Base-by-base conservation (phyloP, 257 asterid genomes). In the Echium plantagineum region DNA sequence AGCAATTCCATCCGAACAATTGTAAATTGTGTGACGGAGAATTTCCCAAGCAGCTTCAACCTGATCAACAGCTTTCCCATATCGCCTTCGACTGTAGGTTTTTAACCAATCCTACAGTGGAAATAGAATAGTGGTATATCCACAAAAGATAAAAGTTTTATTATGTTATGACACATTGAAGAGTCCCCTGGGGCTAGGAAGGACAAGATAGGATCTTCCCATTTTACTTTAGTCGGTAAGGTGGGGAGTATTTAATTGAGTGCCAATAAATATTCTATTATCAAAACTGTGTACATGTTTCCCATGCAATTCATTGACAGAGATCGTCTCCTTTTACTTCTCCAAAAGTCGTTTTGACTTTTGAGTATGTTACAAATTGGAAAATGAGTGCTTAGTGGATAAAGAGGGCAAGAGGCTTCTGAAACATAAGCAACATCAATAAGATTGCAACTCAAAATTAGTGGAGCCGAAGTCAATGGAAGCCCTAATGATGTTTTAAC, bases 1-100 rank as follows among this genome's bases (percentile, higher is more conserved):
- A 65, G 96, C 95, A 55, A 85, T 83, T 76, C 96, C 96, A 70
- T 87, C 98, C 2, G 90, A 81, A 84, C 98, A 91, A 72, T 91
- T 91, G 74, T 91, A 91, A 47, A 91, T 81, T 7, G 98, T 79
- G 57, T 67, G 81, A 67, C 80, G 86, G 74, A 91, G 97, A 63
- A 85, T 82, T 69, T 80, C 76, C 98, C 96, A 91, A 22, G 96
- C 97, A 68, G 79, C 74, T 72, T 88, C 94, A 60, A 78, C 77
- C 75, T 88, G 76, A 60, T 74, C 55, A 59, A 75, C 70, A 31
- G 73, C 74, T 81, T 83, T 83, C 67, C 98, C 98, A 74, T 91
- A 91, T 64, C 98, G 80, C 72, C 98, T 82, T n/a, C n/a, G 83
- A 60, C 90, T 74, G 66, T 88, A 91, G 61, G 70, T 68, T 52